Evolutionary conservation across 306 rosid species (phyloP).

Genomic region (Morella rubra): DNA sequence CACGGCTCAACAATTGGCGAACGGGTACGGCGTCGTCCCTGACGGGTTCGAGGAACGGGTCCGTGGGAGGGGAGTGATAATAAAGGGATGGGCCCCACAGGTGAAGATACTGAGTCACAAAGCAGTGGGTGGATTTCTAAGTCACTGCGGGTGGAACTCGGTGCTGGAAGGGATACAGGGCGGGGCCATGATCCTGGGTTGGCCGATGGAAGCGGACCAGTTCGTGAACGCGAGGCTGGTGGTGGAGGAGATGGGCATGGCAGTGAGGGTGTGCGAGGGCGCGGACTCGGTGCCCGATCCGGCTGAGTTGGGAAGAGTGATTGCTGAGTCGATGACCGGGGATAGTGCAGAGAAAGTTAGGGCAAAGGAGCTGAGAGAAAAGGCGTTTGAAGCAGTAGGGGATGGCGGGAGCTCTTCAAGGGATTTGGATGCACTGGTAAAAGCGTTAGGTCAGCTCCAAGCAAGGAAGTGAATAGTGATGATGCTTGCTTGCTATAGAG

Average conservation of each 20-base stretch:
- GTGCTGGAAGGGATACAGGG: constrained; percentile 45
- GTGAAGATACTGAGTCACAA: constrained; percentile 39
- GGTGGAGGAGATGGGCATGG: constrained; percentile 55
- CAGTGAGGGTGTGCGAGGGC: constrained; percentile 49
- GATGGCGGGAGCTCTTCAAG: constrained; percentile 40
- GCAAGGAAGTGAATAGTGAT: no score
- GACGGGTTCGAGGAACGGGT: constrained; percentile 57
- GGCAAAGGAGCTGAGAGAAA: constrained; percentile 33
- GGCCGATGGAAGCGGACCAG: constrained; percentile 94
- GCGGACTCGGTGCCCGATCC: constrained; percentile 49
- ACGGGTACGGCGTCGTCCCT: constrained; percentile 38
- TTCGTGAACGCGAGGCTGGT: constrained; percentile 50
- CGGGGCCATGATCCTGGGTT: constrained; percentile 53
- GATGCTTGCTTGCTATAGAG: neutral
- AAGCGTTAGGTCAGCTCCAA: constrained; percentile 29
- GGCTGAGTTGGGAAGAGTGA: constrained; percentile 33
- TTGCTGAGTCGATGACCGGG: constrained; percentile 20
- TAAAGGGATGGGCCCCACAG: constrained; percentile 57
- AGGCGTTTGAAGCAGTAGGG: constrained; percentile 35
- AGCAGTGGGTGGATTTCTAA: constrained; percentile 56
- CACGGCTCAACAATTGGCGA: constrained; percentile 2
- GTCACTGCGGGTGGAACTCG: constrained; percentile 77
- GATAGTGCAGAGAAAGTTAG: constrained; percentile 30
- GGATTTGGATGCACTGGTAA: constrained; percentile 41
- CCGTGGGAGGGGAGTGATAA: constrained; percentile 41